These are phyloP conservation scores for Aristolochia contorta DNA, from an alignment of 164 flowering plant genomes.

Conservation along the genomic window DNA sequence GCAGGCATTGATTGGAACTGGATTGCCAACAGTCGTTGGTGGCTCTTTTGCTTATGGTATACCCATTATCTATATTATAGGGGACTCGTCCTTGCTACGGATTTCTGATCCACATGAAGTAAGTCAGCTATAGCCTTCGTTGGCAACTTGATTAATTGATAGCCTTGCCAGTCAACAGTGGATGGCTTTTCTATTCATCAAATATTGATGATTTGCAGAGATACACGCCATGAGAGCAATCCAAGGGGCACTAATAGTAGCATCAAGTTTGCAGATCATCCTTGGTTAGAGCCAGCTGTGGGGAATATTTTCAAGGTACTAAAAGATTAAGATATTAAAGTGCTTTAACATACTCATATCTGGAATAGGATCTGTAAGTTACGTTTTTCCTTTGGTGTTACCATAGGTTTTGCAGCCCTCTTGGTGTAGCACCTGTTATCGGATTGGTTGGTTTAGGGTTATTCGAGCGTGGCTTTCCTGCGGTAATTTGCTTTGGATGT, in stretches of 20 bases:
- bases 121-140: constrained; percentile 16
- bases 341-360: too few species aligned
- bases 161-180: too few species aligned
- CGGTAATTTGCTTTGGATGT: constrained; percentile 25
- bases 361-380: too few species aligned
- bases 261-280: constrained; percentile 81
- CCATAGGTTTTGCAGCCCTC: constrained; percentile 92
- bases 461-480: constrained; percentile 82
- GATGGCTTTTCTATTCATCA: too few species aligned
- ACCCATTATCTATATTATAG: constrained; percentile 67
- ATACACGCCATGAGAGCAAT: constrained; percentile 88
- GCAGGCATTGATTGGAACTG: constrained; percentile 91
- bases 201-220: constrained; percentile 45
- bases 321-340: neutral
- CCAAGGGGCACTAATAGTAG: constrained; percentile 90
- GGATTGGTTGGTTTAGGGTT: constrained; percentile 89
- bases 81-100: constrained; percentile 59
- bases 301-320: constrained; percentile 90
- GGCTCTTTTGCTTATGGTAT: constrained; percentile 84
- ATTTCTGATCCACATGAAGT: constrained; percentile 72
- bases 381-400: too few species aligned
- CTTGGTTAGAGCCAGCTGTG: constrained; percentile 92
- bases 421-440: constrained; percentile 97
- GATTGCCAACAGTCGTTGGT: constrained; percentile 88
- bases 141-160: neutral